Evolutionary conservation across 2,329 filamentous ascomycete genomes (phyloP), one percentile per base, ranked within the genome.

Genomic region (Emmonsiellopsis sp.): DNA sequence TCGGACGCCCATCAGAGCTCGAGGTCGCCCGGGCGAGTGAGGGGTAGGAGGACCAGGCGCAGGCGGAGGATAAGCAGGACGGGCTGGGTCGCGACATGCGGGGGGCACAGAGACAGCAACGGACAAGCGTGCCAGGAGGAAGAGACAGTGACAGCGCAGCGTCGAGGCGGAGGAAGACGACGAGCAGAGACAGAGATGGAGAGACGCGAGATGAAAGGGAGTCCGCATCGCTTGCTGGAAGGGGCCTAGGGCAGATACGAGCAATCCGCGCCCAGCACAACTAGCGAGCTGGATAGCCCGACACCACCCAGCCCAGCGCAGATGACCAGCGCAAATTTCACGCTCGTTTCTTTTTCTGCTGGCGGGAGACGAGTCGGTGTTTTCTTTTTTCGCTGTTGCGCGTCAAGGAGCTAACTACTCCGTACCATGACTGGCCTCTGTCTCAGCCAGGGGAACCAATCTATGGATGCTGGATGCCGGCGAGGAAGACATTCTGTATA

Each of bases 11-110:
- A 52, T 52, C 42, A 52, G 49, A 31, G 40, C 42, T 33, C 33
- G 40, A 45, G 49, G 40, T 44, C 14, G 42, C 14, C 10, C 17
- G 42, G 33, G 39, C 33, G 49, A 14, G 49, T 52, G 49, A 52
- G 49, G 49, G 49, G 49, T 44, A 51, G 49, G n/a, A 13, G 49
- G 42, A 37, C 31, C 50, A 10, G 31, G 40, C 46, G 46, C 46
- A 37, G n/a, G 27, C 34, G 42, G 50, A 45, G 31, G 45, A 31
- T n/a, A 44, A 39, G 32, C 42, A 52, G 50, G 31, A 13, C 21
- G 11, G 37, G 42, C 50, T 31, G 33, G 42, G 31, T 17, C 36
- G 50, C 40, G 50, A 39, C 40, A 52, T 52, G n/a, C 40, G 33
- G 31, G 34, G 14, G n/a, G 21, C 21, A 32, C 39, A 36, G 34